Evolutionary conservation across 1,284 basidiomycete species (phyloP).

Genomic region (Leccinum insolens): DNA sequence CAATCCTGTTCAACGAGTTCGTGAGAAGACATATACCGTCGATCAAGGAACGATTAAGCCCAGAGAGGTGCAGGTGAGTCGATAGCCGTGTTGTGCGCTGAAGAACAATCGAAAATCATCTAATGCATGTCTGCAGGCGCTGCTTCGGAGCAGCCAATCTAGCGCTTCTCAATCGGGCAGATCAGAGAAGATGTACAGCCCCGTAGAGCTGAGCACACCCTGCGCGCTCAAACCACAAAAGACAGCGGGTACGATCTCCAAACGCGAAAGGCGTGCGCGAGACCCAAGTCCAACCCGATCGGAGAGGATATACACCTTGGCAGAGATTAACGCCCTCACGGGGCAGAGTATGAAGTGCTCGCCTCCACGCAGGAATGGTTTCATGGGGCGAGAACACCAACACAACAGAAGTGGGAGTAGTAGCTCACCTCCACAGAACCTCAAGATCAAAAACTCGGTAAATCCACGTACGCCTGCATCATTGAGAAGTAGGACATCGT

Average conservation of each 20-base stretch:
- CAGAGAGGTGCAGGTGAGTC: slow-evolving; percentile 27
- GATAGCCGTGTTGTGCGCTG: background rate
- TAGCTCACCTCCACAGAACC: slow-evolving; percentile 24
- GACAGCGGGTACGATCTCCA: slow-evolving; percentile 13
- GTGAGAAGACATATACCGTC: slow-evolving; percentile 13
- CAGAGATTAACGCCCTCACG: slow-evolving; percentile 35
- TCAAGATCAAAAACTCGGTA: slow-evolving; percentile 17
- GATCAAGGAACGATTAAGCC: slow-evolving; percentile 20
- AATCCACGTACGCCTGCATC: slow-evolving; percentile 14
- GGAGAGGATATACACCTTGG: slow-evolving; percentile 38
- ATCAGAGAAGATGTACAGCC: slow-evolving; percentile 29
- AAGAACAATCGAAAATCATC: background rate
- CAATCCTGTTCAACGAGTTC: slow-evolving; percentile 15
- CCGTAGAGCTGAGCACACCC: slow-evolving; percentile 24
- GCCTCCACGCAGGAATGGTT: slow-evolving; percentile 22
- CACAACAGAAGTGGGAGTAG: slow-evolving; percentile 21
- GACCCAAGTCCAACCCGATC: slow-evolving; percentile 33
- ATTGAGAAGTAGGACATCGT: slow-evolving; percentile 28
- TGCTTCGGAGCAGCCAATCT: slow-evolving; percentile 25
- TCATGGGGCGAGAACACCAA: slow-evolving; percentile 13
- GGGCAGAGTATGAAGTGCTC: slow-evolving; percentile 29
- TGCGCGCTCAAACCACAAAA: slow-evolving; percentile 24
- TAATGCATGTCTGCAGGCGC: slow-evolving; percentile 13
- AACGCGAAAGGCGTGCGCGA: slow-evolving; percentile 21
- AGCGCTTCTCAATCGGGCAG: slow-evolving; percentile 23